Evolutionary conservation across 495 filamentous ascomycete species (phyloP), one percentile per base, ranked within the genome.

Genomic region (Chaetomidium leptoderma): DNA sequence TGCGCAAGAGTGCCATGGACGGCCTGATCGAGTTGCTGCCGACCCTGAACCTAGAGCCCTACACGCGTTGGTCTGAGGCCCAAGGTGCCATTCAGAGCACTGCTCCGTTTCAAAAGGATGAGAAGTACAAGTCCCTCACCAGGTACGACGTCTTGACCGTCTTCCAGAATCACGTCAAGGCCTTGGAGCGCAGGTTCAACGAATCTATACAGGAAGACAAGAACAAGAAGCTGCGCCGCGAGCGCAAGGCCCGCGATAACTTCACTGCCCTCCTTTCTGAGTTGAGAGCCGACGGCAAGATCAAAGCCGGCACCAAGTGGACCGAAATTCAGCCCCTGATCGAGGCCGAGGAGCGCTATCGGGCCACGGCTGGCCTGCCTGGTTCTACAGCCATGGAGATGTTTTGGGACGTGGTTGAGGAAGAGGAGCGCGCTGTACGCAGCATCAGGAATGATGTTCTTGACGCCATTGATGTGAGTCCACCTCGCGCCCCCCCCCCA

Each of bases 351-450:
- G 80, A 88, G 44, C 86, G 91, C 55, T 97, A 95, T 74, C 81
- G 77, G 66, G 88, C 83, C 46, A 88, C 96, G 75, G 81, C 93
- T 30, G 93, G 92, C 42, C 90, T 93, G 63, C 66, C 83, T 40
- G 95, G 95, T 51, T 97, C 93, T 4, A 88, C 83, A 5, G 89
- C 92, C n/a, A 78, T 96, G 58, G 93, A 99, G 57, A 76, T 99
- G 9, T 96, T 97, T 73, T 96, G 95, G 92, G 95, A 99, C 72
- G 80, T 91, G 48, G 82, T 97, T 16, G 92, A 96, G 68, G 92
- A 97, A 70, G 91, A 96, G 72, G 91, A 97, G 59, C 82, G 87
- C 48, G 83, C 85, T 19, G 74, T 97, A 16, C 86, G 95, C 40
- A 82, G 82, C 47, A 87, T 86, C 46, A 81, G 92, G 30, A 95